These are phyloP conservation scores for Lactarius psammicola DNA, from an alignment of 768 basidiomycete species.

Conservation along the genomic window DNA sequence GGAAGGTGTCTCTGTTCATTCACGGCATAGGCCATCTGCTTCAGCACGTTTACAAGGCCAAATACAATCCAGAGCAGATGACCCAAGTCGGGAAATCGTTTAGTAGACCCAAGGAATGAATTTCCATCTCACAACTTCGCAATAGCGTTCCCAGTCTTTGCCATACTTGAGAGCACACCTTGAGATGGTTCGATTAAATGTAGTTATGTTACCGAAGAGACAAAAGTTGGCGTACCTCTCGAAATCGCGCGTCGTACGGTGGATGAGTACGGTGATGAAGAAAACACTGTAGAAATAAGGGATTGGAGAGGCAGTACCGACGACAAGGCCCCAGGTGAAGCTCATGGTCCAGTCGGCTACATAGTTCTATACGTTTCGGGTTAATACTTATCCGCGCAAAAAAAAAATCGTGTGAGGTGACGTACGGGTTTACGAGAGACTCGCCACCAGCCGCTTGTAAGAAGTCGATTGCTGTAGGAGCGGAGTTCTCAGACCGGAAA, in stretches of 20 bases:
- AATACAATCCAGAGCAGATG: not conserved
- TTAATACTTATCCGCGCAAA: not conserved
- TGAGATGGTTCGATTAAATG: constrained; percentile 10
- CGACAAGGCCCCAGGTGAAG: constrained; percentile 79
- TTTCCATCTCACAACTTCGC: constrained; percentile 81
- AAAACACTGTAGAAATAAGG: constrained; percentile 97
- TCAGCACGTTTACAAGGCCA: not conserved
- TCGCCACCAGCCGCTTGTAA: constrained; percentile 93
- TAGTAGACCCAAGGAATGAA: constrained; percentile 89
- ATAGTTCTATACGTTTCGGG: constrained; percentile 62
- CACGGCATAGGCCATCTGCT: not conserved
- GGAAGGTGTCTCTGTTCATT: not conserved
- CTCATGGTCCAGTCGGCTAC: constrained; percentile 90
- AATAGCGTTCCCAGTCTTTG: constrained; percentile 92
- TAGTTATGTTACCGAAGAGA: constrained; percentile 11
- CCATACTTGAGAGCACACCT: constrained; percentile 84
- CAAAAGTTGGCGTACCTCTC: constrained; percentile 58
- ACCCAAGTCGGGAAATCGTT: not conserved
- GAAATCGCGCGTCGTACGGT: constrained; percentile 91
- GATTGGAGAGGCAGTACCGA: constrained; percentile 75
- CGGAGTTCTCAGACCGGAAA: not conserved
- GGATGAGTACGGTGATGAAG: constrained; percentile 90
- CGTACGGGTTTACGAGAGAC: constrained; percentile 89
- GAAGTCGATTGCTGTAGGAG: constrained; percentile 69
- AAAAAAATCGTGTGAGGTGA: constrained; percentile 16